Percentiles rank a stretch among this genome's conserved stretches.
Evolutionary conservation across 768 basidiomycete genomes (phyloP).

Genomic region (Cytidiella melzeri): DNA sequence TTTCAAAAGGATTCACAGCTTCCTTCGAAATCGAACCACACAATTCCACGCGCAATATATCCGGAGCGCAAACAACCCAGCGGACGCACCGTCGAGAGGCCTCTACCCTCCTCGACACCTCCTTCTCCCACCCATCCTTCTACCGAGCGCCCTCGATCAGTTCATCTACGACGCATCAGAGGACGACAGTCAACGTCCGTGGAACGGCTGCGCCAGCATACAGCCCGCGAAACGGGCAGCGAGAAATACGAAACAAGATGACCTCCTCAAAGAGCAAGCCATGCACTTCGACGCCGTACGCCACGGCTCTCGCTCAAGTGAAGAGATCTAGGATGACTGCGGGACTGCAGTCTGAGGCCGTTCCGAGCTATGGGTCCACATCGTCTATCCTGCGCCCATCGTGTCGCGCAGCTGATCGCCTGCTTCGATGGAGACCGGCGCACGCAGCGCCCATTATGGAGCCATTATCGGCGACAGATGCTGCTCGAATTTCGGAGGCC

Average conservation of each 20-base stretch:
- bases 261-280: no score
- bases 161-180: no score
- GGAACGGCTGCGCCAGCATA: no score
- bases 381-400: not conserved
- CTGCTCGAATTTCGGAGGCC: constrained; percentile 13
- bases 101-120: constrained; percentile 1
- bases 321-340: no score
- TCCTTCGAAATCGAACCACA: constrained; percentile 2
- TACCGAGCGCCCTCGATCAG: no score
- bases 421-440: not conserved
- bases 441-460: not conserved
- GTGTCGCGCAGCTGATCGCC: not conserved
- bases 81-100: constrained; percentile 19
- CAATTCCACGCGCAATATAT: constrained; percentile 8
- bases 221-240: no score
- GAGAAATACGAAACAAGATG: no score
- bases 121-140: constrained; percentile 13
- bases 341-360: no score
- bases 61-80: constrained; percentile 14
- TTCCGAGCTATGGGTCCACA: no score
- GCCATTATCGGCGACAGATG: not conserved
- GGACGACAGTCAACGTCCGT: constrained; percentile 17
- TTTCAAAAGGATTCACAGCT: constrained; percentile 22
- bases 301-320: constrained; percentile 3
- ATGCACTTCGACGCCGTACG: not conserved